These are phyloP conservation scores for Solanum okadae DNA, from an alignment of 257 asterid genomes.

Conservation along the genomic window DNA sequence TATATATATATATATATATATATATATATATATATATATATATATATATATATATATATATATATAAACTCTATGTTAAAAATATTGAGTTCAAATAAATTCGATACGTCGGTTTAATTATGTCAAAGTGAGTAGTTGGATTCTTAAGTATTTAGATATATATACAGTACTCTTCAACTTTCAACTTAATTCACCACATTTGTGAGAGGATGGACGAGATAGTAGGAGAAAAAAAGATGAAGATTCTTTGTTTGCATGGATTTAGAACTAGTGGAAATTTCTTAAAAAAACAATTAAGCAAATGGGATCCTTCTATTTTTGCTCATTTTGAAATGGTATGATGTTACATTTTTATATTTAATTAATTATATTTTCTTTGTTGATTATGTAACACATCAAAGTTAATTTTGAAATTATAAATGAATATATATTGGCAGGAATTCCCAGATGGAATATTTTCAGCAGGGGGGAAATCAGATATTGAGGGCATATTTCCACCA, in stretches of 20 bases:
- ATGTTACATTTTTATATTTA: background rate
- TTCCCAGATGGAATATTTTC: slow-evolving; percentile 48
- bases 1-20: background rate
- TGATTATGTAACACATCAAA: background rate
- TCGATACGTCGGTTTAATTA: background rate
- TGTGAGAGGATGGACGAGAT: background rate
- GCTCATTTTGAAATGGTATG: slow-evolving; percentile 42
- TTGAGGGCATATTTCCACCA: slow-evolving; percentile 60
- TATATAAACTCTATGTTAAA: background rate
- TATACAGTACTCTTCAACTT: background rate
- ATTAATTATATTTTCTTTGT: background rate
- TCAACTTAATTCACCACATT: background rate
- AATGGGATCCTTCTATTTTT: slow-evolving; percentile 58
- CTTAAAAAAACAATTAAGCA: slow-evolving; percentile 55
- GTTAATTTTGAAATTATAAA: background rate
- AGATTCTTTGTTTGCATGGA: slow-evolving; percentile 56
- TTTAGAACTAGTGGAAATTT: slow-evolving; percentile 63
- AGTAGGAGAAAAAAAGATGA: slow-evolving; percentile 20
- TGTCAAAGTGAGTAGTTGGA: background rate
- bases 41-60: background rate
- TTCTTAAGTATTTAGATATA: background rate
- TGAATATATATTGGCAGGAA: slow-evolving; percentile 21
- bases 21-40: background rate
- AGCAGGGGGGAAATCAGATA: slow-evolving; percentile 59
- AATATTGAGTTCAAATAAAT: background rate